These are phyloP conservation scores for Sclerotinia trifoliorum DNA, from an alignment of 2,329 filamentous ascomycete genomes.

Conservation along the genomic window DNA sequence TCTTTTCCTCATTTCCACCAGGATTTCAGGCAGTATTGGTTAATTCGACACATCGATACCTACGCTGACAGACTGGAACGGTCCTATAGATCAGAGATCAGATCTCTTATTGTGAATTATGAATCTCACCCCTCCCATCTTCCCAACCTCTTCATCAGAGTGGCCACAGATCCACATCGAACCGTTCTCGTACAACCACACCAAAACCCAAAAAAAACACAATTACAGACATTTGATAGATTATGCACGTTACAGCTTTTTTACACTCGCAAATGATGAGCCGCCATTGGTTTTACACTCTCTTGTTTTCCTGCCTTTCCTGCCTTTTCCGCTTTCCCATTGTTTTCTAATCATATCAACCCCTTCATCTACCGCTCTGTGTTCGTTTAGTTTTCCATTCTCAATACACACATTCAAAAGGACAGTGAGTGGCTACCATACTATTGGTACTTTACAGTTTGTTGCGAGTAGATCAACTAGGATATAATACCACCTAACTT, in stretches of 20 bases:
- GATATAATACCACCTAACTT: background rate
- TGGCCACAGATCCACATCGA: background rate
- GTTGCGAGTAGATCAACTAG: background rate
- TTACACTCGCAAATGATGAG: background rate
- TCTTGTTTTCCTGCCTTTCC: background rate
- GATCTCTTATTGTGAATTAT: background rate
- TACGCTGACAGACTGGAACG: background rate
- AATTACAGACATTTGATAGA: background rate
- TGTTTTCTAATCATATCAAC: background rate
- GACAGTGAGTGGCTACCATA: slow-evolving; percentile 12
- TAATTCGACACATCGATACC: background rate
- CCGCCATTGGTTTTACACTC: background rate
- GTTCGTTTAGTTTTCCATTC: background rate
- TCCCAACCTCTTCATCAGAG: background rate
- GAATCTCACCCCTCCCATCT: background rate
- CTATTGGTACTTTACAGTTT: background rate
- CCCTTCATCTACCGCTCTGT: background rate
- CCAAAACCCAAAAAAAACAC: background rate
- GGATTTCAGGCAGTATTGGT: background rate
- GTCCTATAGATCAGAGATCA: background rate
- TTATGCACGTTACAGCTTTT: background rate
- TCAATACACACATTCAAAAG: background rate
- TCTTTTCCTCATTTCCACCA: background rate
- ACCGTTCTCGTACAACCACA: slow-evolving; percentile 10
- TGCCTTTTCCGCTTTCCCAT: background rate